These are phyloP conservation scores for Trichosporon inkin DNA, from an alignment of 1,284 basidiomycete species.

Conservation along the genomic window DNA sequence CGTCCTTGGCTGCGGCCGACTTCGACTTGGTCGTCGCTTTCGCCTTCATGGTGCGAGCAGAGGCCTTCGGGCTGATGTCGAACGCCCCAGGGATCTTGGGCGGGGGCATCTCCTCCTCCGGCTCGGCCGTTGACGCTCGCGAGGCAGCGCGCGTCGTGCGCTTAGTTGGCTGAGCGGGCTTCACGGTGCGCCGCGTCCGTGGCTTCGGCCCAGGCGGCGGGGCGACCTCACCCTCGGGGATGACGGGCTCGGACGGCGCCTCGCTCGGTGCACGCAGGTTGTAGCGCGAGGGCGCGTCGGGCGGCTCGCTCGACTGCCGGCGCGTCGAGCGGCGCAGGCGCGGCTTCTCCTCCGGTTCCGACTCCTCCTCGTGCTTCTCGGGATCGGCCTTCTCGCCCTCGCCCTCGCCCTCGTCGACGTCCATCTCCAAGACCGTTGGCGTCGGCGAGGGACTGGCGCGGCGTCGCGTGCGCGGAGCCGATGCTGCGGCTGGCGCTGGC, in stretches of 20 bases:
- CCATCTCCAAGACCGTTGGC: neutral
- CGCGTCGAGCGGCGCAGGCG: slow-evolving; percentile 16
- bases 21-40: slow-evolving; percentile 32
- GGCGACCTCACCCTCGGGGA: slow-evolving; percentile 18
- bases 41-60: neutral
- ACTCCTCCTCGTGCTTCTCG: neutral
- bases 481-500: neutral
- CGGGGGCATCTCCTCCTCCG: slow-evolving; percentile 15
- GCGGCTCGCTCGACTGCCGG: neutral
- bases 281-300: slow-evolving; percentile 6
- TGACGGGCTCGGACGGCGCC: slow-evolving; percentile 20
- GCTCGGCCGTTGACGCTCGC: slow-evolving; percentile 17
- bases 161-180: neutral
- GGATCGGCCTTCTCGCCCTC: neutral
- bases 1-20: slow-evolving; percentile 30
- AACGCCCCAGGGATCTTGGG: slow-evolving; percentile 12
- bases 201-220: neutral
- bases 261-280: slow-evolving; percentile 1
- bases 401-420: slow-evolving; percentile 10
- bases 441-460: slow-evolving; percentile 8
- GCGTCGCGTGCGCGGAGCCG: neutral
- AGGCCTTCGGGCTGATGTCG: slow-evolving; percentile 1
- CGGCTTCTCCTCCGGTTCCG: neutral
- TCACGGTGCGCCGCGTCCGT: neutral
- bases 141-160: slow-evolving; percentile 6